Conservation (phyloP, 768 basidiomycete species). For the Trametes maxima region DNA sequence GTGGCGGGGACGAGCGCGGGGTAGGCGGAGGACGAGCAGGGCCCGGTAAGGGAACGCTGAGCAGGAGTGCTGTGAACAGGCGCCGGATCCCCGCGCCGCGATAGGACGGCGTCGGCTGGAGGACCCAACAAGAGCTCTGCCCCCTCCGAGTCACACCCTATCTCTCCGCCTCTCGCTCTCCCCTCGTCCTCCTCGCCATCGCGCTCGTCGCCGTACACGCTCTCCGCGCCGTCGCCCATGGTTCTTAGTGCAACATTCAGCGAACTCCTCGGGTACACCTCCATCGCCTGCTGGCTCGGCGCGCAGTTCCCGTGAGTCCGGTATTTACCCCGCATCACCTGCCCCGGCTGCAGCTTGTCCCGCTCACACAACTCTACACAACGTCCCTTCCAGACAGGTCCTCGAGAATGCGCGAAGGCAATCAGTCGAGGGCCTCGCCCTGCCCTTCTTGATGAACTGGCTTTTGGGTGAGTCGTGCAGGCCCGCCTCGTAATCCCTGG, state of each 20-base stretch:
- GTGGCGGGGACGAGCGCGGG: neutral
- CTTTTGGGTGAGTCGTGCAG: slow-evolving; percentile 63
- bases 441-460: slow-evolving; percentile 95
- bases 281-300: slow-evolving; percentile 79
- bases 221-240: slow-evolving; percentile 28
- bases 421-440: slow-evolving; percentile 87
- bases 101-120: neutral
- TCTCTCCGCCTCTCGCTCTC: neutral
- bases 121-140: neutral
- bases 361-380: neutral
- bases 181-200: slow-evolving; percentile 7
- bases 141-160: slow-evolving; percentile 6
- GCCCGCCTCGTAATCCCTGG: slow-evolving; percentile 11
- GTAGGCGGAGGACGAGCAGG: neutral
- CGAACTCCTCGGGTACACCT: slow-evolving; percentile 68
- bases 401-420: slow-evolving; percentile 73
- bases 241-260: slow-evolving; percentile 43
- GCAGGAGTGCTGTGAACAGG: neutral
- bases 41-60: slow-evolving; percentile 2
- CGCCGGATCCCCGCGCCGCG: slow-evolving; percentile 1
- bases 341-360: neutral
- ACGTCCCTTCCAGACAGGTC: slow-evolving; percentile 62
- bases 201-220: slow-evolving; percentile 15
- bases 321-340: slow-evolving; percentile 16
- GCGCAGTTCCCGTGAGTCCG: slow-evolving; percentile 85